Base-by-base conservation (phyloP, 306 rosid genomes). In the Casuarina equisetifolia region DNA sequence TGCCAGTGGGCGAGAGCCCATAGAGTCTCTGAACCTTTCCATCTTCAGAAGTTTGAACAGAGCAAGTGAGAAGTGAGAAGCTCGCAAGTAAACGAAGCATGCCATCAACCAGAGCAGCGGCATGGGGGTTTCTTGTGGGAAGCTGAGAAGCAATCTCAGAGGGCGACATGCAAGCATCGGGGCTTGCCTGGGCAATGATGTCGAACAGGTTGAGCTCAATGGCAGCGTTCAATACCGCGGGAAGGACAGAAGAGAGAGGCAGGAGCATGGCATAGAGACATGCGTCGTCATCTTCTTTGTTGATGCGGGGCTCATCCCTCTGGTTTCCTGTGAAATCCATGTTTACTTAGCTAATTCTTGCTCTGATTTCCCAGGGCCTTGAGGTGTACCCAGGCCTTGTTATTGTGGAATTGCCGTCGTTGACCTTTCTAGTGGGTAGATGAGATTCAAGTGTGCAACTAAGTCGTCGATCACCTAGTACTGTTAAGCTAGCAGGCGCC, bases 151-250 rank as follows among this genome's bases (percentile, higher is more conserved):
- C 76, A 78, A 82, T 78, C 35, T 82, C 61, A 0, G 73, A 58
- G 2, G 79, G 36, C 35, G 82, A 78, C 79, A 82, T 68, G 75
- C 9, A 53, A 72, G 36, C 74, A 1, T 42, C 25, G n/a, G 63
- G 55, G 2, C 55, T 38, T 16, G 64, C 57, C 17, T 39, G 68
- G 2, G 79, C 50, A 20, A 77, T 73, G 50, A 77, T 82, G 40
- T 82, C 85, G 74, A 82, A 82, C 70, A 82, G 59, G 42, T 82
- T 82, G 52, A 82, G 75, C 11, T 82, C 79, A 82, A 82, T 67
- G 44, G 85, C 79, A 6, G 79, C 85, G 5, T 77, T 72, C 1
- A 77, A 9, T 0, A 73, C 82, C 35, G 75, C 54, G 12, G 79
- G 66, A 11, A 19, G 68, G 0, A 82, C 64, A 35, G 20, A 25